Evolutionary conservation across 768 basidiomycete genomes (phyloP), one percentile per base, ranked within the genome.

Genomic region (Hirschioporus abietinus): DNA sequence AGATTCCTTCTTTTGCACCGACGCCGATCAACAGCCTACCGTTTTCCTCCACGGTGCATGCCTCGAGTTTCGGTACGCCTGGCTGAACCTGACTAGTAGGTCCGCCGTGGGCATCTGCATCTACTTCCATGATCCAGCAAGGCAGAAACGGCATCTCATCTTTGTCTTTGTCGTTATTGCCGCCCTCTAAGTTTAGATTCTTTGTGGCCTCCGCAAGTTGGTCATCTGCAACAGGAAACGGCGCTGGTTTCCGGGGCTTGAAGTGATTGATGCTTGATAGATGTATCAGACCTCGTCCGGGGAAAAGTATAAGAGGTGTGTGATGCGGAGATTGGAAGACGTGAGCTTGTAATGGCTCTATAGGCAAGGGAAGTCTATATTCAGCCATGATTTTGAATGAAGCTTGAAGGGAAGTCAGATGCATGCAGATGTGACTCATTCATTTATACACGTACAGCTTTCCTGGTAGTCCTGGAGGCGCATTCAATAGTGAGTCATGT

Each of bases 381-480:
- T 79, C 79, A 0, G 89, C 82, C 20, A 90, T 74, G 20, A 89
- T 69, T 66, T 86, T 88, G 77, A 89, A 90, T 0, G 89, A 90
- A 60, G 84, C 90, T 91, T 65, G 61, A 61, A 35, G 62, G 36
- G 25, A 52, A 36, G 25, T 26, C n/a, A 64, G 63, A 26, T 58
- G 35, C 12, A 64, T 23, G 25, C 27, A 62, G 8, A 60, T 64
- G 12, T 52, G 42, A 52, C 12, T 20, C 20, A 52, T 15, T 52
- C 12, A 15, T 20, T 52, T 1, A 27, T 26, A 18, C 18, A 72
- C 88, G 72, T 72, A 91, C 91, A 82, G 74, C 89, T 91, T 71
- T 92, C 88, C 70, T 86, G 87, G 72, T 87, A 92, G 73, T 92
- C 91, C 90, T 92, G 60, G 57, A 34, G 35, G 63, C 63, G 35